Percentiles rank a stretch among this genome's conserved stretches.
Evolutionary conservation across 257 asterid species (phyloP).

Genomic region (Solanum verrucosum): DNA sequence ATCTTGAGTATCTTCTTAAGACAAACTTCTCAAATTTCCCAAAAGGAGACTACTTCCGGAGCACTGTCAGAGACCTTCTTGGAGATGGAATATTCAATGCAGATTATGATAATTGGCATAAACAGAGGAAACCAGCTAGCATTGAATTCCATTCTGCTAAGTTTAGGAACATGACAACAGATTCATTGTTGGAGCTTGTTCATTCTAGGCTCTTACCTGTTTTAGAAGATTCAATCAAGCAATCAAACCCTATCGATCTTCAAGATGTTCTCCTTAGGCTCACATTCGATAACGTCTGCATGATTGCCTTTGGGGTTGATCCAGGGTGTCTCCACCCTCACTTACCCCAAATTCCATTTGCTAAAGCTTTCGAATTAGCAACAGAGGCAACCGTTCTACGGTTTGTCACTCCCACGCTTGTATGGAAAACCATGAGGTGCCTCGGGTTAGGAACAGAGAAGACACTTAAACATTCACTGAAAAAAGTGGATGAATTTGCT

Average conservation of each 20-base stretch:
- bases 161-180: conserved; percentile 58
- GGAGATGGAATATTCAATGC: conserved; percentile 91
- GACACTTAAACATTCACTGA: conserved; percentile 37
- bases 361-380: conserved; percentile 77
- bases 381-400: conserved; percentile 67
- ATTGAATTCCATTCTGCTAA: conserved; percentile 76
- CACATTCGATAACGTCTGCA: conserved; percentile 87
- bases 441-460: conserved; percentile 55
- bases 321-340: conserved; percentile 74
- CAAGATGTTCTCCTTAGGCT: conserved; percentile 73
- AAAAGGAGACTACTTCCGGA: conserved; percentile 59
- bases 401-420: conserved; percentile 65
- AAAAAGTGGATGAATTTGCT: conserved; percentile 63
- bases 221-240: conserved; percentile 33
- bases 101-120: conserved; percentile 63
- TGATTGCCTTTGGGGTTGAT: conserved; percentile 93
- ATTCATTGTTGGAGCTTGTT: conserved; percentile 68
- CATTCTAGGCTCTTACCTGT: conserved; percentile 67
- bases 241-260: conserved; percentile 32
- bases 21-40: conserved; percentile 72
- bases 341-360: conserved; percentile 78
- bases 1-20: conserved; percentile 76
- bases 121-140: conserved; percentile 81
- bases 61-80: conserved; percentile 56
- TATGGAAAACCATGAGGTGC: conserved; percentile 69